Conservation (phyloP, 345 rosid species). For the Pistacia vera region DNA sequence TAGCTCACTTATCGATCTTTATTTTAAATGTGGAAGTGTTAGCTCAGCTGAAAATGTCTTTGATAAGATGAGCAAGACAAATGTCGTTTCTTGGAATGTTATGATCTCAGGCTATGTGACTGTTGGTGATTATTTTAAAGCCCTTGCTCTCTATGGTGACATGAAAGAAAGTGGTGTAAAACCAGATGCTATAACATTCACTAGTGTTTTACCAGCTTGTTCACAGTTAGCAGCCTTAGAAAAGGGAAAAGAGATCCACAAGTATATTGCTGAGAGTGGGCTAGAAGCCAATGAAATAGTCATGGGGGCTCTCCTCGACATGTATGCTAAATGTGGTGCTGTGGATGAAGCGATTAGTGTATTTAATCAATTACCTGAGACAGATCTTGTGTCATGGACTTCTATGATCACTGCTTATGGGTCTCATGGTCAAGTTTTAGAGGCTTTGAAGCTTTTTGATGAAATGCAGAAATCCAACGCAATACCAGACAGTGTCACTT, state of each 20-base stretch:
- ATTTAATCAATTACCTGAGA: constrained; percentile 46
- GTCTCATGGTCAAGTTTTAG: constrained; percentile 59
- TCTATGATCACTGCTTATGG: constrained; percentile 79
- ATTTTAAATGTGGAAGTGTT: constrained; percentile 63
- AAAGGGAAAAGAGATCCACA: constrained; percentile 69
- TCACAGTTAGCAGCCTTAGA: constrained; percentile 65
- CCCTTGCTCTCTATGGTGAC: constrained; percentile 43
- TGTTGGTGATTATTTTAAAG: constrained; percentile 51
- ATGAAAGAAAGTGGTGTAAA: constrained; percentile 49
- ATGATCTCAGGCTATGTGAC: constrained; percentile 67
- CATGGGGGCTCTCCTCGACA: constrained; percentile 77
- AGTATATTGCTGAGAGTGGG: constrained; percentile 27
- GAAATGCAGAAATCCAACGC: constrained; percentile 49
- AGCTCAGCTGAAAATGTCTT: constrained; percentile 55
- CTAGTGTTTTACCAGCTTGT: constrained; percentile 65
- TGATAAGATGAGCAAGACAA: constrained; percentile 28
- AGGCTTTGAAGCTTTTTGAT: constrained; percentile 55
- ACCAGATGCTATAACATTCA: constrained; percentile 65
- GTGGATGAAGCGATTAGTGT: constrained; percentile 53
- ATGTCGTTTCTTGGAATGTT: constrained; percentile 54
- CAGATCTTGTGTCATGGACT: constrained; percentile 73
- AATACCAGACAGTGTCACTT: constrained; percentile 61
- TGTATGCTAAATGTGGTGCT: constrained; percentile 90
- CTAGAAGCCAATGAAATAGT: constrained; percentile 49
- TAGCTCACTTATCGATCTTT: constrained; percentile 56